phyloP scores from a whole-genome alignment of 164 flowering plant genomes.

The Liriodendron chinense region DNA sequence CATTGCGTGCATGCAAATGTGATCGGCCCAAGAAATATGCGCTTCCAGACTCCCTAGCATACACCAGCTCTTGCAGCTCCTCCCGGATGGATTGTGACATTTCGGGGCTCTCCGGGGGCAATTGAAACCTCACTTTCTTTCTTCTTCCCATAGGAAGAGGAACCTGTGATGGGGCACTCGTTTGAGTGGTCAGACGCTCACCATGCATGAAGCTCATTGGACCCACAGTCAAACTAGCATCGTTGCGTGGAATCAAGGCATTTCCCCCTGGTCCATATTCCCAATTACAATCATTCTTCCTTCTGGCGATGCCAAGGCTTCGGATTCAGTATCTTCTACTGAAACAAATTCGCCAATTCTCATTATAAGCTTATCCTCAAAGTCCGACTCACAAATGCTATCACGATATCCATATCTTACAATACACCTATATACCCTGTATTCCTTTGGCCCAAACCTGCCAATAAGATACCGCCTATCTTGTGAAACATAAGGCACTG shows the following conservation, averaged over 20 bases:
- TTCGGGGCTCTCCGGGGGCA: conserved; percentile 43
- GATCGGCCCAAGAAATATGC: conserved; percentile 62
- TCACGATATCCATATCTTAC: conserved; percentile 69
- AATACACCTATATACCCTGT: conserved; percentile 53
- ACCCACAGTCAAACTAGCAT: conserved; percentile 1
- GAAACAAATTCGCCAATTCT: conserved; percentile 60
- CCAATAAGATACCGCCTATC: conserved; percentile 48
- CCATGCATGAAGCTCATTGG: background rate
- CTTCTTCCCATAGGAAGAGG: conserved; percentile 10
- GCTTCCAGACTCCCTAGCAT: conserved; percentile 70
- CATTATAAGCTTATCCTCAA: conserved; percentile 56
- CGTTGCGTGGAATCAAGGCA: conserved; percentile 34
- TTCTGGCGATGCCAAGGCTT: conserved; percentile 36
- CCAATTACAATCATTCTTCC: conserved; percentile 60
- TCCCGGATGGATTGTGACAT: conserved; percentile 38
- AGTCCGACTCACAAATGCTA: conserved; percentile 37
- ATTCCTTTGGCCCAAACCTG: conserved; percentile 52
- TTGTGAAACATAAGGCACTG: conserved; percentile 45
- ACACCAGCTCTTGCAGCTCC: conserved; percentile 56
- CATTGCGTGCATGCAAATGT: conserved; percentile 38
- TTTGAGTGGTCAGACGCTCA: conserved; percentile 9
- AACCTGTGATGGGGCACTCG: conserved; percentile 9
- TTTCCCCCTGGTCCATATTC: conserved; percentile 28
- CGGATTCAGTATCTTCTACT: conserved; percentile 46
- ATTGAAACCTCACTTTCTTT: conserved; percentile 49